Conservation (phyloP, 2,329 filamentous ascomycete species). For the Amauroascus verrucosus region DNA sequence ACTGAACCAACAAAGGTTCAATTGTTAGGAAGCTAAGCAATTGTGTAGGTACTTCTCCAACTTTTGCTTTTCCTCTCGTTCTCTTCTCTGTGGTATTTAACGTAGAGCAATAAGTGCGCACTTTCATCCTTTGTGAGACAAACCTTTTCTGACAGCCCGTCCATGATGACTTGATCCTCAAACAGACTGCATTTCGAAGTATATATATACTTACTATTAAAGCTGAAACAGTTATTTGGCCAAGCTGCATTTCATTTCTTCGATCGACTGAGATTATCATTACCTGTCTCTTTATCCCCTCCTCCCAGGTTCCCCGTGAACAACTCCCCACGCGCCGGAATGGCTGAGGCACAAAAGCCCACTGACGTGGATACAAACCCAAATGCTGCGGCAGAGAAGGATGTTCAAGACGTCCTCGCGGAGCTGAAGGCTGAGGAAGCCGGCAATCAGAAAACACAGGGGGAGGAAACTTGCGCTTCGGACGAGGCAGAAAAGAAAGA, state of each 20-base stretch:
- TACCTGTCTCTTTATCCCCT: not conserved
- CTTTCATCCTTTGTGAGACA: not conserved
- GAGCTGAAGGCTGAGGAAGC: constrained; percentile 34
- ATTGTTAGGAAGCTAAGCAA: not conserved
- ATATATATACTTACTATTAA: too few relatives aligned
- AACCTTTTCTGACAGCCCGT: not conserved
- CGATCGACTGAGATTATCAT: not conserved
- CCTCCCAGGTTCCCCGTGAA: not conserved
- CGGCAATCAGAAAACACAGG: constrained; percentile 3
- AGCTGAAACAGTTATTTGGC: not conserved
- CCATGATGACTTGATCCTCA: not conserved
- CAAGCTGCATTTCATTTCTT: not conserved
- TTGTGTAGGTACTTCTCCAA: not conserved
- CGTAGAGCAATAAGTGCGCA: not conserved
- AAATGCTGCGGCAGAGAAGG: constrained; percentile 37
- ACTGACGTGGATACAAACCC: constrained; percentile 20
- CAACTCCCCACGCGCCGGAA: constrained; percentile 13
- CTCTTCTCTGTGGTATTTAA: not conserved
- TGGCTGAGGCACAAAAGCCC: constrained; percentile 33
- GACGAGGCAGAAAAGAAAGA: constrained; percentile 21
- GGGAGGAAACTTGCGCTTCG: constrained; percentile 12
- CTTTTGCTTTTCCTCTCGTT: not conserved
- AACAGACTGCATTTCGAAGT: not conserved
- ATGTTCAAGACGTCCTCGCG: constrained; percentile 38
- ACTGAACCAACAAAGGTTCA: not conserved